Percentiles rank a stretch among this genome's conserved stretches.
phyloP scores from a whole-genome alignment of 2,329 filamentous ascomycete species.

The Calonectria honghensis region DNA sequence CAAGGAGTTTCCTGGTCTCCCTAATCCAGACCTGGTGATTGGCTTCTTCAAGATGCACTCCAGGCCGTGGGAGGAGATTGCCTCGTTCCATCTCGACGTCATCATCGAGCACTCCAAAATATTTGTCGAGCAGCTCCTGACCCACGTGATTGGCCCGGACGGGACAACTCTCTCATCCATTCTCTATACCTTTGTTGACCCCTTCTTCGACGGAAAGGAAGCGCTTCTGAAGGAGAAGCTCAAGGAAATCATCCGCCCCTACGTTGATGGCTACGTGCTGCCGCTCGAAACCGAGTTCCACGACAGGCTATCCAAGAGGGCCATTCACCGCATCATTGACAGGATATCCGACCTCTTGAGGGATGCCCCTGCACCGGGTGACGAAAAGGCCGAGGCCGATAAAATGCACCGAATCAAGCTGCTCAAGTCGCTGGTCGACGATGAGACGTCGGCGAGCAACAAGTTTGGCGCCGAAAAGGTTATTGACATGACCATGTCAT shows the following conservation, averaged over 20 bases:
- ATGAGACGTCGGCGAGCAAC: conserved; percentile 43
- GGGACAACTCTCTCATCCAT: conserved; percentile 47
- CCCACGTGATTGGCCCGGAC: conserved; percentile 55
- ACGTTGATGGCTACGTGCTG: conserved; percentile 55
- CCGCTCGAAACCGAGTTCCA: conserved; percentile 59
- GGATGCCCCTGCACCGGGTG: conserved; percentile 47
- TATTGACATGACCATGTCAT: conserved; percentile 66
- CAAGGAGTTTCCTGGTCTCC: conserved; percentile 62
- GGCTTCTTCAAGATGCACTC: conserved; percentile 64
- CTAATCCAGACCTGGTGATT: conserved; percentile 61
- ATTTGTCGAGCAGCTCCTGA: conserved; percentile 62
- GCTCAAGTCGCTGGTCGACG: conserved; percentile 31
- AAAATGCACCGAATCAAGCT: conserved; percentile 32
- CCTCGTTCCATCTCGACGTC: conserved; percentile 59
- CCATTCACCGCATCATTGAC: conserved; percentile 39
- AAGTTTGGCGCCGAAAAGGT: conserved; percentile 62
- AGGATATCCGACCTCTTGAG: conserved; percentile 40
- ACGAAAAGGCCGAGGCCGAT: conserved; percentile 43
- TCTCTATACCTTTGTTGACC: conserved; percentile 51
- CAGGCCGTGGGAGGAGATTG: conserved; percentile 62
- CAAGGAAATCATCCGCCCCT: conserved; percentile 63
- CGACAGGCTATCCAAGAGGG: conserved; percentile 33
- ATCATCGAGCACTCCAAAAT: conserved; percentile 56
- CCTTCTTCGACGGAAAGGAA: conserved; percentile 60
- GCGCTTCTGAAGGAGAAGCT: conserved; percentile 58